Evolutionary conservation across 1,284 basidiomycete genomes (phyloP).

Genomic region (Peniophora sp.): DNA sequence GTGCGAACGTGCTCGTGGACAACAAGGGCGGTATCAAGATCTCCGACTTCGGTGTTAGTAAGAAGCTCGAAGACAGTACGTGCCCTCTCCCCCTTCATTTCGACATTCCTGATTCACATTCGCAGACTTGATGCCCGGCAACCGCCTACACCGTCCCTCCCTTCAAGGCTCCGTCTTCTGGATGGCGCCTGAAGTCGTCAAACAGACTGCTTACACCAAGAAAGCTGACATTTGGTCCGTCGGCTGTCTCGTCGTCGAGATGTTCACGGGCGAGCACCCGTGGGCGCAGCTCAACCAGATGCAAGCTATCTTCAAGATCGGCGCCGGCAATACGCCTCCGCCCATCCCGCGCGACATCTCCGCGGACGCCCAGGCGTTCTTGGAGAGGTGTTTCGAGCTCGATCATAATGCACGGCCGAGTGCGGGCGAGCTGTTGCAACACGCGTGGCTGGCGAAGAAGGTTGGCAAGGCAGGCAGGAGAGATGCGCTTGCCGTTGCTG

Average conservation of each 20-base stretch:
- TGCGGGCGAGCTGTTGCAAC: conserved; percentile 68
- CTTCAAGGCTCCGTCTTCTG: conserved; percentile 97
- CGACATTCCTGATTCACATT: neutral
- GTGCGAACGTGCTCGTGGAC: conserved; percentile 96
- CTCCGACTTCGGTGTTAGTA: conserved; percentile 98
- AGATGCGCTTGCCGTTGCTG: conserved; percentile 1
- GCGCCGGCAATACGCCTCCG: conserved; percentile 70
- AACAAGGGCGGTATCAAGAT: conserved; percentile 99
- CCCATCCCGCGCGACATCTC: conserved; percentile 86
- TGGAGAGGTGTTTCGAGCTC: conserved; percentile 79
- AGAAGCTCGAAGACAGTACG: conserved; percentile 94
- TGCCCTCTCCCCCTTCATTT: conserved; percentile 13
- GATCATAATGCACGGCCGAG: conserved; percentile 79
- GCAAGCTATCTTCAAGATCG: conserved; percentile 98
- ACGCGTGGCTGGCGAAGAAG: conserved; percentile 55
- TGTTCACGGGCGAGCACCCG: conserved; percentile 96
- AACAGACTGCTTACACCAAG: conserved; percentile 88
- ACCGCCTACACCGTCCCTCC: conserved; percentile 80
- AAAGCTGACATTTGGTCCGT: conserved; percentile 99
- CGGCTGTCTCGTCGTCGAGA: conserved; percentile 95
- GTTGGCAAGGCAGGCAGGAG: conserved; percentile 4
- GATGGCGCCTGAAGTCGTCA: conserved; percentile 99
- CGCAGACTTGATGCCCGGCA: conserved; percentile 68
- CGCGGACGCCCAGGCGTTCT: conserved; percentile 76
- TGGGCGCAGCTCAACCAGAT: conserved; percentile 98